Base-by-base conservation (phyloP, 306 rosid species). In the Dicorynia guianensis region DNA sequence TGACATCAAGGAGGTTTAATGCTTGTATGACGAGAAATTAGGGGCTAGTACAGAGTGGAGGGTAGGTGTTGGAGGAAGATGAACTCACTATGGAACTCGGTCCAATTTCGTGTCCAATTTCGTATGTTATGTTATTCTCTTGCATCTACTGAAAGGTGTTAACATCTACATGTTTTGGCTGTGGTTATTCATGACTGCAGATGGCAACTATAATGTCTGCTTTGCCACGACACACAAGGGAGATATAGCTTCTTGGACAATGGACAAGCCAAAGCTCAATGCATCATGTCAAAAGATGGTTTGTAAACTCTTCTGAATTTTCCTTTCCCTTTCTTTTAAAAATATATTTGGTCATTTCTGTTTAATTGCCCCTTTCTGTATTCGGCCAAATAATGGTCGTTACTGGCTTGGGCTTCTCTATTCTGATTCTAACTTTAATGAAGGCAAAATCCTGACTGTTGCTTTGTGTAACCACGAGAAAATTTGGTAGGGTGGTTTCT, bases 171-270 rank as follows among this genome's bases (percentile, higher is more conserved):
- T 53, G 52, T 11, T 61, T 40, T 60, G 79, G 73, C 71, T 74
- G 33, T 72, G 15, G 25, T 17, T 60, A 11, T 81, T 76, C 61
- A 50, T 50, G 48, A 72, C 66, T 67, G 52, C 74, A 55, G 73
- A 36, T 56, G 40, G 38, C 30, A 39, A 50, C 15, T 13, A 10
- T 20, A 14, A 11, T 34, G 55, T 50, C 54, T 18, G 11, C 13
- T 6, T 58, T 61, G 76, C 54, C 61, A 8, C 12, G 70, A 9
- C 5, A 6, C 18, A 11, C n/a, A 1, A 15, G 42, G 20, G 55
- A 33, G 7, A 57, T 7, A 33, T 42, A 3, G 14, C 59, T 1
- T 2, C 30, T 25, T 25, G 30, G 30, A 25, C 30, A 25, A 25
- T 25, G 30, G 30, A 25, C 30, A 25, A 25, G 30, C 30, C 30